Conservation (phyloP, 352 stramenopile species). For the Peronospora belbahrii region DNA sequence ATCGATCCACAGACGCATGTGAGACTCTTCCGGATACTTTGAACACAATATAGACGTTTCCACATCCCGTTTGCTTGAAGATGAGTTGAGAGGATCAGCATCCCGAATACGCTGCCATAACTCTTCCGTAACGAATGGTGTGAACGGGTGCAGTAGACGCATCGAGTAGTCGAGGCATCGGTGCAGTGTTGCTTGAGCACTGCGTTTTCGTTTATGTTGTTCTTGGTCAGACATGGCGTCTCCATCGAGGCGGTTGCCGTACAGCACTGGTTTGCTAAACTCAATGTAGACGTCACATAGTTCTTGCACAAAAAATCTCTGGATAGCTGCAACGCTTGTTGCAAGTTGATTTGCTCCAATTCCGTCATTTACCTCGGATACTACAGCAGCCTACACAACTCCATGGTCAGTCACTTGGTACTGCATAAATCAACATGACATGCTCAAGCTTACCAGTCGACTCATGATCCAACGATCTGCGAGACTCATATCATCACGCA, state of each 20-base stretch:
- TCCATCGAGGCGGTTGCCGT: conserved; percentile 58
- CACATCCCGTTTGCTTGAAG: conserved; percentile 4
- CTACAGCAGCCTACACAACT: conserved; percentile 34
- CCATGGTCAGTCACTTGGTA: conserved; percentile 1
- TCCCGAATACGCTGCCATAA: conserved; percentile 89
- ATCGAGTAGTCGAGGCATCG: conserved; percentile 93
- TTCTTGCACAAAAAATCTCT: conserved; percentile 82
- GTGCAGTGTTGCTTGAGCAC: conserved; percentile 90
- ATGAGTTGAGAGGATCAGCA: conserved; percentile 29
- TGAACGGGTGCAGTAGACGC: conserved; percentile 96
- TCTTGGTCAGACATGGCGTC: conserved; percentile 13
- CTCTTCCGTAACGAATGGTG: conserved; percentile 99
- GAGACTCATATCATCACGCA: conserved; percentile 42
- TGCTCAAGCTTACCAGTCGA: conserved; percentile 40
- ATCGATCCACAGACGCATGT: conserved; percentile 75
- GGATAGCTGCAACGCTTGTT: conserved; percentile 54
- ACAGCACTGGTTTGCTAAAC: conserved; percentile 79
- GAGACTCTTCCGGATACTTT: conserved; percentile 79
- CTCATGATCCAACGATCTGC: conserved; percentile 82
- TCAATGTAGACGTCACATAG: conserved; percentile 87
- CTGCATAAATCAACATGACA: neutral
- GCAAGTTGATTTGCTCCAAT: conserved; percentile 67
- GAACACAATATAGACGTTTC: conserved; percentile 62
- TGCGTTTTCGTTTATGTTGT: conserved; percentile 48
- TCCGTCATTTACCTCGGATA: conserved; percentile 51